phyloP scores from a whole-genome alignment of 805 yeast genomes.

The Candida ponderosae region DNA sequence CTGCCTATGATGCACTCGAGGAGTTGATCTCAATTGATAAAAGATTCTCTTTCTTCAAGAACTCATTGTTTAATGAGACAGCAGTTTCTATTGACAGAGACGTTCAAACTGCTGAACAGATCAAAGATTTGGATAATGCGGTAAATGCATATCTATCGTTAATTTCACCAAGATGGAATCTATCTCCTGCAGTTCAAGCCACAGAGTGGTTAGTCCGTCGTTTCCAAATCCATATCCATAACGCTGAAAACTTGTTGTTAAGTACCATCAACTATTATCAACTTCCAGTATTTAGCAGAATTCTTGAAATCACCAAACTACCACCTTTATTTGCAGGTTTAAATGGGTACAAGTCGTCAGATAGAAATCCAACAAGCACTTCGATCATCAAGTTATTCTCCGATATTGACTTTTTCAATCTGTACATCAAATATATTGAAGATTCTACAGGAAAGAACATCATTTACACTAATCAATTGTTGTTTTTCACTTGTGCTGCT shows the following conservation, averaged over 20 bases:
- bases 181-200: constrained; percentile 72
- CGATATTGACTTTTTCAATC: constrained; percentile 58
- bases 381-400: constrained; percentile 69
- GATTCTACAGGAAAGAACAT: constrained; percentile 40
- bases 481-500: constrained; percentile 70
- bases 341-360: constrained; percentile 53
- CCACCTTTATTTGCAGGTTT: constrained; percentile 81
- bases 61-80: constrained; percentile 75
- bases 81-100: constrained; percentile 74
- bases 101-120: constrained; percentile 73
- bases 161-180: constrained; percentile 67
- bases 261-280: constrained; percentile 77
- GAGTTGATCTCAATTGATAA: constrained; percentile 66
- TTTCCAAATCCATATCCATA: constrained; percentile 75
- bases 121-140: constrained; percentile 65
- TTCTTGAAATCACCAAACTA: constrained; percentile 63
- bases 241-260: constrained; percentile 63
- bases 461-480: constrained; percentile 60
- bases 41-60: constrained; percentile 63
- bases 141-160: constrained; percentile 67
- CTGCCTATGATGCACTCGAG: constrained; percentile 67
- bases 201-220: constrained; percentile 94
- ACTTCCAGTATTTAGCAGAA: constrained; percentile 64
- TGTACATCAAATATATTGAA: constrained; percentile 49
- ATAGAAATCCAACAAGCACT: constrained; percentile 54